Evolutionary conservation across 352 stramenopile genomes (phyloP), one percentile per base, ranked within the genome.

Genomic region (Globisporangium abappressorium): DNA sequence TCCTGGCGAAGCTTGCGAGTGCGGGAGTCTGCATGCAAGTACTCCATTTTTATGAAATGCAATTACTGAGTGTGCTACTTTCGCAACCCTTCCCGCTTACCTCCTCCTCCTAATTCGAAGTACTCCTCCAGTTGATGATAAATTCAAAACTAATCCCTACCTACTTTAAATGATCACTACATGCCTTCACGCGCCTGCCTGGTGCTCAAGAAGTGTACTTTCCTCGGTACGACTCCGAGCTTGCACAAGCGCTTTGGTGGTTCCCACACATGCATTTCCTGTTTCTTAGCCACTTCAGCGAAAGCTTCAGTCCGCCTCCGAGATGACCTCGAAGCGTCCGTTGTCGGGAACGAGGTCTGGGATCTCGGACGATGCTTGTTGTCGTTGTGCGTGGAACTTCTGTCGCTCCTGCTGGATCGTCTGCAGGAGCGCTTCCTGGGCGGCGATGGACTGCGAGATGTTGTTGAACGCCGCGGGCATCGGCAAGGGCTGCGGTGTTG

Each of bases 371-470:
- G 57, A 33, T 2, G 28, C 54, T 43, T 18, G 54, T 59, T 15
- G 54, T 18, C 54, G 54, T 14, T 61, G 58, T 9, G 60, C 26
- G 60, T 65, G 46, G 3, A 65, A 46, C 60, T 47, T 65, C 9
- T 43, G n/a, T 7, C 46, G 60, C 60, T 57, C 60, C 26, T 65
- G 60, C 46, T 47, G 43, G 20, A 65, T 65, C 26, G 41, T 49
- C 60, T 46, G 26, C 28, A 65, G 20, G 9, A 65, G 60, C 60
- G 28, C 60, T 33, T 65, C 60, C 60, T 65, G 60, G 26, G 60
- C 60, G 1, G 60, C 60, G 46, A 65, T 57, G 18, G 60, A 57
- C 60, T 57, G 43, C 14, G 41, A 46, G 9, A 65, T 47, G 26
- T 46, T 41, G 41, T 24, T 15, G 18, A 65, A 65, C 11, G 60